phyloP scores from a whole-genome alignment of 1,284 basidiomycete genomes.

The Exsudoporus floridanus region DNA sequence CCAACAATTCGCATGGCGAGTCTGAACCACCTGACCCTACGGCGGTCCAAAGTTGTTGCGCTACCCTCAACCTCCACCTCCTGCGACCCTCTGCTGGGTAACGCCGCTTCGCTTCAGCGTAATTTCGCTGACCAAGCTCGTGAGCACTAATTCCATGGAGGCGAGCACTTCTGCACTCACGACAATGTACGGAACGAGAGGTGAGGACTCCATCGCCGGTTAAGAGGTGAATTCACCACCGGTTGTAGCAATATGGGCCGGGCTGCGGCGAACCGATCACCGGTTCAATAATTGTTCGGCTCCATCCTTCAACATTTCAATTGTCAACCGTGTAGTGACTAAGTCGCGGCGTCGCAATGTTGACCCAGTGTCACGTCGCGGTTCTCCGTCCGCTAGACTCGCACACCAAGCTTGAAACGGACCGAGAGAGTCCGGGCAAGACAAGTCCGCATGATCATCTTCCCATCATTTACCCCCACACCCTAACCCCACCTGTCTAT shows the following conservation, averaged over 20 bases:
- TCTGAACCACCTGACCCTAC: slow-evolving; percentile 16
- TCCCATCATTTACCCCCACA: not conserved
- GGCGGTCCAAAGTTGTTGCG: slow-evolving; percentile 41
- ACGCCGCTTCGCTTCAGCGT: slow-evolving; percentile 35
- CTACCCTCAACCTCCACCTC: slow-evolving; percentile 38
- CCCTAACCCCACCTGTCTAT: slow-evolving; percentile 5
- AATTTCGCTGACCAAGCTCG: slow-evolving; percentile 33
- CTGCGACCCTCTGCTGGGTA: slow-evolving; percentile 44
- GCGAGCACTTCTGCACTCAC: slow-evolving; percentile 14
- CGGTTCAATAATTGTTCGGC: not conserved
- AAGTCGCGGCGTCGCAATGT: not conserved
- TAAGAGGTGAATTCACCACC: too few species aligned
- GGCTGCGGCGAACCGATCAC: not conserved
- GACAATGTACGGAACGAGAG: slow-evolving; percentile 16
- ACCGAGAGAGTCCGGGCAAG: not conserved
- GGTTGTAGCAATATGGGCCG: not conserved
- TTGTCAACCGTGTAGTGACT: not conserved
- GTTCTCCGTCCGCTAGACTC: not conserved
- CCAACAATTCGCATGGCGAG: slow-evolving; percentile 13
- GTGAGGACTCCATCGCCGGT: slow-evolving; percentile 21
- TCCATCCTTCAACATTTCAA: not conserved
- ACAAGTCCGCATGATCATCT: slow-evolving; percentile 15
- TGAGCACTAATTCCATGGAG: slow-evolving; percentile 6
- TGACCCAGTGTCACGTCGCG: not conserved
- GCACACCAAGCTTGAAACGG: not conserved